Base-by-base conservation (phyloP, 2,329 filamentous ascomycete species). In the Ceratocystis destructans region DNA sequence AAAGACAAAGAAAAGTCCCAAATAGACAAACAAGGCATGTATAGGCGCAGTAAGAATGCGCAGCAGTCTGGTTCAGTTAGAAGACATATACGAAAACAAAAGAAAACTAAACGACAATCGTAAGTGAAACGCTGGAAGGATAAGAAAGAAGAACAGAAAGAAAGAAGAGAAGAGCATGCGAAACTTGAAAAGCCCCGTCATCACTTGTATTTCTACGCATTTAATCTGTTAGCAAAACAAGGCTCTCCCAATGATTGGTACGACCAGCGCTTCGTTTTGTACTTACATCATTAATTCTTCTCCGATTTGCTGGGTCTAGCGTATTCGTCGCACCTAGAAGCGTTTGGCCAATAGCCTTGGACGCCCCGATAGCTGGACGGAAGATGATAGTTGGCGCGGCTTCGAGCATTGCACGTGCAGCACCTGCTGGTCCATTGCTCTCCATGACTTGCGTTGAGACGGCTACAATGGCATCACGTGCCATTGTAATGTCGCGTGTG, bases 321-420 rank as follows among this genome's bases (percentile, higher is more conserved):
- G 89, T 85, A 75, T 99, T 99, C 0, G 90, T 95, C 15, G 92
- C 93, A 4, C 95, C 94, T 77, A 97, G 81, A 67, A 99, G 78
- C 46, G 93, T 90, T 78, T 95, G 89, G 7, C 91, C 90, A 62
- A 96, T 86, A 0, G 87, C 93, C 75, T 93, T 93, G 45, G 87
- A 90, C 6, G 91, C 90, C 0, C 93, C 95, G 71, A 97, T 90
- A 2, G 91, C 90, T 6, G 94, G 94, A 66, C 92, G 80, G 70
- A 99, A 84, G 64, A 99, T 88, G 22, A 97, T 90, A 0, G 92
- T 96, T n/a, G 94, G 94, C 37, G 92, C 91, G 71, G 89, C 84
- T 74, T 83, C 87, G 68, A 87, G 81, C 20, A 99, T 85, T 1
- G 88, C 92, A 72, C 80, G 85, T 15, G 90, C 90, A 1, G 89